Conservation (phyloP, 2,329 filamentous ascomycete genomes). For the Cryphonectria radicalis region DNA sequence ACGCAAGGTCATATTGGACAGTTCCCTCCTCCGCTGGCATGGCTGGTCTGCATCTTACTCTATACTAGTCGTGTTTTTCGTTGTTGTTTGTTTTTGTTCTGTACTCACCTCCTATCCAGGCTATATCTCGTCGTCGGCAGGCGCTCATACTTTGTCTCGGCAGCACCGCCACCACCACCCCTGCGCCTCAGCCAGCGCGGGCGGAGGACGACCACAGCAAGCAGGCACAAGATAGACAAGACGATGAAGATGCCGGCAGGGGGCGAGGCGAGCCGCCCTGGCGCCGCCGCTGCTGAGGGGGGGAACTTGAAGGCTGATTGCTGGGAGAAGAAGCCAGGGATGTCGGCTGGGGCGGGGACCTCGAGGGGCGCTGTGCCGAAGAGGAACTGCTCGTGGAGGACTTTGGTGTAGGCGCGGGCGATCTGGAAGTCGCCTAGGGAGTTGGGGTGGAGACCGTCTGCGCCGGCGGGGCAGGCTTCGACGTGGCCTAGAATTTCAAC, state of each 20-base stretch:
- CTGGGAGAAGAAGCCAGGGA: conserved; percentile 1
- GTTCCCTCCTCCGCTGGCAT: too few species aligned
- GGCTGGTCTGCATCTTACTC: too few species aligned
- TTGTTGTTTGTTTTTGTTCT: neutral
- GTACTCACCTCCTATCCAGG: neutral
- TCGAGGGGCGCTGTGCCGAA: conserved; percentile 33
- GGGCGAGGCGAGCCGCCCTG: neutral
- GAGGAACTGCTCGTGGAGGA: conserved; percentile 35
- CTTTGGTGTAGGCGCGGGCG: conserved; percentile 44
- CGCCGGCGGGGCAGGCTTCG: conserved; percentile 36
- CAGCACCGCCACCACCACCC: neutral
- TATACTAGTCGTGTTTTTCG: too few species aligned
- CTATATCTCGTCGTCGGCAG: neutral
- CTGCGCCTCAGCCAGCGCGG: conserved; percentile 20
- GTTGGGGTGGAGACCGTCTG: conserved; percentile 50
- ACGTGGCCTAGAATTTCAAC: conserved; percentile 27
- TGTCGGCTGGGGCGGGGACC: conserved; percentile 30
- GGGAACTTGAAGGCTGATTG: neutral
- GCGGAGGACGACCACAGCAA: conserved; percentile 11
- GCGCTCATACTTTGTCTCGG: conserved; percentile 11
- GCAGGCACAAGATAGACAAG: conserved; percentile 9
- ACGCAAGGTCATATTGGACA: neutral
- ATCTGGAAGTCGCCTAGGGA: conserved; percentile 47
- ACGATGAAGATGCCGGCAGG: conserved; percentile 11
- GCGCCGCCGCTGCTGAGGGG: neutral